Percentiles rank a stretch among this genome's conserved stretches.
Evolutionary conservation across 768 basidiomycete species (phyloP).

Genomic region (Termitomyces sp.): DNA sequence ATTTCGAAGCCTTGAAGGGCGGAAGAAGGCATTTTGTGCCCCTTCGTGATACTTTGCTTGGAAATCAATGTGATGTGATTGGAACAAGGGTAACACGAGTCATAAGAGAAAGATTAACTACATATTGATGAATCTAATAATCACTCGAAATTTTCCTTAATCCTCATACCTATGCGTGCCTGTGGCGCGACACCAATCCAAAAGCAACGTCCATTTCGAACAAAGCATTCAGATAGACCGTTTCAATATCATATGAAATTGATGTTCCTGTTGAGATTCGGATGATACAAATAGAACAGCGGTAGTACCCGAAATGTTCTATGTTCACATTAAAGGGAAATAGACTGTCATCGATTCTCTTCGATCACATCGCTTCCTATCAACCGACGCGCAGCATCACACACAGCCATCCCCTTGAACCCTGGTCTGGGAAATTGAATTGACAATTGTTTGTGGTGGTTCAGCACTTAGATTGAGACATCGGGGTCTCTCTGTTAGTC

Average conservation of each 20-base stretch:
- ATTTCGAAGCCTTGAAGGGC: neutral
- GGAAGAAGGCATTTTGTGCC: neutral
- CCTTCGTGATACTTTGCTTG: neutral
- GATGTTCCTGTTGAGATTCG: slow-evolving; percentile 17
- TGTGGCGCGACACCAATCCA: neutral
- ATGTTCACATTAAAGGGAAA: neutral
- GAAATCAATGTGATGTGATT: neutral
- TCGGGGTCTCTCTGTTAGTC: neutral
- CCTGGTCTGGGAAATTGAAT: neutral
- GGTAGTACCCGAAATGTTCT: slow-evolving; percentile 1
- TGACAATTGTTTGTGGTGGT: slow-evolving; percentile 17
- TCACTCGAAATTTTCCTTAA: slow-evolving; percentile 1
- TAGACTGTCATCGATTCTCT: neutral
- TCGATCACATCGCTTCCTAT: neutral
- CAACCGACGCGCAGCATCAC: slow-evolving; percentile 15
- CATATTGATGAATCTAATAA: slow-evolving; percentile 2
- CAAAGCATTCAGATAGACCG: neutral
- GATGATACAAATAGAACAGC: slow-evolving; percentile 20
- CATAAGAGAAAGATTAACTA: neutral
- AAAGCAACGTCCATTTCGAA: neutral
- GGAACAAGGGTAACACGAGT: neutral
- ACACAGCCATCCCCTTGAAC: no score
- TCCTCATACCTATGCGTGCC: neutral
- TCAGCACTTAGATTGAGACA: slow-evolving; percentile 17
- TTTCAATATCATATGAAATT: slow-evolving; percentile 16